Base-by-base conservation (phyloP, 495 filamentous ascomycete genomes). In the Aspergillus carlsbadensis region DNA sequence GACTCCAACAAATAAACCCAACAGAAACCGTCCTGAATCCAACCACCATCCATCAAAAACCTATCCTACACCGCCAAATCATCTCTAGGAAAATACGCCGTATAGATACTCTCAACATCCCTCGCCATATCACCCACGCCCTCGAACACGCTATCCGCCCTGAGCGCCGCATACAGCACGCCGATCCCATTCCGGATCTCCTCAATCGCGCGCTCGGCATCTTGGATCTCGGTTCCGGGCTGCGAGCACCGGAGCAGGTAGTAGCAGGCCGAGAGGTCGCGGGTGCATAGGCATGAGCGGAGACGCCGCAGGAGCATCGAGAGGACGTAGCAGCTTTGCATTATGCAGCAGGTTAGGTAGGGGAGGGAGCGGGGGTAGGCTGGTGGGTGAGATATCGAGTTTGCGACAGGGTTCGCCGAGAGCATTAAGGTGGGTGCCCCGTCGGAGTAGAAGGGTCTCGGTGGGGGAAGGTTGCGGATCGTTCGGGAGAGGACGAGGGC, bases 371-470 rank as follows among this genome's bases (percentile, higher is more conserved):
- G 46, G 2, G 54, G 54, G 18, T 22, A 43, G n/a, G n/a, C n/a
- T n/a, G n/a, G n/a, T n/a, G n/a, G n/a, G n/a, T n/a, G n/a, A n/a
- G n/a, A n/a, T n/a, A n/a, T n/a, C n/a, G n/a, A n/a, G n/a, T n/a
- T n/a, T n/a, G n/a, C n/a, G n/a, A n/a, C n/a, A n/a, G n/a, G n/a
- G n/a, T n/a, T n/a, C n/a, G n/a, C n/a, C n/a, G n/a, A n/a, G n/a
- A n/a, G n/a, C n/a, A n/a, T n/a, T n/a, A n/a, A n/a, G n/a, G n/a
- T n/a, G 3, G 8, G n/a, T 14, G n/a, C 3, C 0, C 15, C 29
- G n/a, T 58, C 56, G 21, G 31, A 52, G 33, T 58, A 58, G 14
- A 4, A 11, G 2, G 56, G 56, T 13, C 52, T 52, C 2, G 56
- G 56, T 6, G 56, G 26, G 2, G 56, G 40, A 3, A 58, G 18